phyloP scores from a whole-genome alignment of 1,284 basidiomycete genomes.

The Cystobasidium pallidum region DNA sequence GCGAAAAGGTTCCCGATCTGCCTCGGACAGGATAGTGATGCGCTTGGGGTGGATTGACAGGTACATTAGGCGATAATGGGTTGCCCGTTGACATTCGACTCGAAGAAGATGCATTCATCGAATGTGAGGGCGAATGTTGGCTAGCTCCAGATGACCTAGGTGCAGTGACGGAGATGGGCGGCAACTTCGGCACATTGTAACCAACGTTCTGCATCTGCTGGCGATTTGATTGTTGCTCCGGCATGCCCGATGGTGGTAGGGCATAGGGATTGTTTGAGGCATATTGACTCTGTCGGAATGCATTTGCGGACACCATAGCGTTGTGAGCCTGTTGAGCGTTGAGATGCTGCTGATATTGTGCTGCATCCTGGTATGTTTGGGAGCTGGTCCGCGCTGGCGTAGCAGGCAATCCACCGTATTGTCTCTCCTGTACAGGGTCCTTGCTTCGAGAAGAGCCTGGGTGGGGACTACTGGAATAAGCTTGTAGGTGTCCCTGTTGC shows the following conservation, averaged over 20 bases:
- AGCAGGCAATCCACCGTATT: slow-evolving; percentile 83
- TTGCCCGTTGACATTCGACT: slow-evolving; percentile 17
- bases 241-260: slow-evolving; percentile 47
- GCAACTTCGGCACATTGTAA: slow-evolving; percentile 9
- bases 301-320: slow-evolving; percentile 56
- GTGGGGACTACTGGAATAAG: not conserved
- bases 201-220: slow-evolving; percentile 24
- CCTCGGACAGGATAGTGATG: slow-evolving; percentile 60
- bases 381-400: slow-evolving; percentile 70
- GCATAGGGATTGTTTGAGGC: slow-evolving; percentile 51
- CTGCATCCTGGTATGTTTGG: slow-evolving; percentile 86
- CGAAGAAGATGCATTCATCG: slow-evolving; percentile 37
- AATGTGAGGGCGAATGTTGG: slow-evolving; percentile 41
- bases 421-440: slow-evolving; percentile 72
- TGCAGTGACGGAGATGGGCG: slow-evolving; percentile 37
- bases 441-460: slow-evolving; percentile 49
- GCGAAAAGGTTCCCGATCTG: slow-evolving; percentile 81
- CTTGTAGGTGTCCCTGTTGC: slow-evolving; percentile 29
- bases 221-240: slow-evolving; percentile 24
- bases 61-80: slow-evolving; percentile 41
- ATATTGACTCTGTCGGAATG: slow-evolving; percentile 49
- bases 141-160: slow-evolving; percentile 31
- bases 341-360: slow-evolving; percentile 90
- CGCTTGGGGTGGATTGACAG: slow-evolving; percentile 49
- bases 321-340: slow-evolving; percentile 92